Evolutionary conservation across 345 rosid species (phyloP).

Genomic region (Hevea brasiliensis): DNA sequence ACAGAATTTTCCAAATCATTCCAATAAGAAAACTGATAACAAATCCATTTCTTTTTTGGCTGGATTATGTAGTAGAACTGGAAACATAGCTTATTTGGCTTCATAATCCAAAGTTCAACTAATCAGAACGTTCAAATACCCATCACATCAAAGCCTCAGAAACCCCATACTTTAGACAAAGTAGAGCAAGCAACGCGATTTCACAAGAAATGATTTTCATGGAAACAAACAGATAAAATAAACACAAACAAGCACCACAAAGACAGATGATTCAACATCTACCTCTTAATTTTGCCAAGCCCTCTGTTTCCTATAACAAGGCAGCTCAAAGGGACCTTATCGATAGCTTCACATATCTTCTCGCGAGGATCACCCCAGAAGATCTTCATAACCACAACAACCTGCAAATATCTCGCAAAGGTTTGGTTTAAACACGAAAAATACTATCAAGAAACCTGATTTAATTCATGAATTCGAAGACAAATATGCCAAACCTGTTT

Average conservation of each 20-base stretch:
- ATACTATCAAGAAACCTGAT: background rate
- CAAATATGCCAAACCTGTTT: slow-evolving; percentile 40
- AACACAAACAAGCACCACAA: background rate
- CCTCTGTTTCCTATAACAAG: slow-evolving; percentile 82
- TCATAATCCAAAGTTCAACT: too few species aligned
- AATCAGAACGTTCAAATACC: too few species aligned
- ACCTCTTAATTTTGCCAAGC: slow-evolving; percentile 80
- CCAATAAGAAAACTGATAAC: background rate
- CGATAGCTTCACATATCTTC: slow-evolving; percentile 77
- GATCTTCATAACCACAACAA: slow-evolving; percentile 60
- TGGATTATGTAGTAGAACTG: too few species aligned
- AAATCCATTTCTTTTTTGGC: too few species aligned
- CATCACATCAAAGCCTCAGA: too few species aligned
- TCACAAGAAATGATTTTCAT: background rate
- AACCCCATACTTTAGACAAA: too few species aligned
- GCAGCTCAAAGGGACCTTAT: slow-evolving; percentile 64
- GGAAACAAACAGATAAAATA: background rate
- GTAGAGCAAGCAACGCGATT: background rate
- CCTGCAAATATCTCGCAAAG: slow-evolving; percentile 30
- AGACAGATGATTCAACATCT: background rate
- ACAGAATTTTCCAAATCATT: background rate
- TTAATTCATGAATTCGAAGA: background rate
- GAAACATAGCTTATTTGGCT: too few species aligned
- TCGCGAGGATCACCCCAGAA: slow-evolving; percentile 91
- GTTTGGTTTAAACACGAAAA: background rate